Percentiles rank a stretch among this genome's conserved stretches.
phyloP scores from a whole-genome alignment of 2,329 filamentous ascomycete genomes.

The Teratosphaeriaceae sp. region DNA sequence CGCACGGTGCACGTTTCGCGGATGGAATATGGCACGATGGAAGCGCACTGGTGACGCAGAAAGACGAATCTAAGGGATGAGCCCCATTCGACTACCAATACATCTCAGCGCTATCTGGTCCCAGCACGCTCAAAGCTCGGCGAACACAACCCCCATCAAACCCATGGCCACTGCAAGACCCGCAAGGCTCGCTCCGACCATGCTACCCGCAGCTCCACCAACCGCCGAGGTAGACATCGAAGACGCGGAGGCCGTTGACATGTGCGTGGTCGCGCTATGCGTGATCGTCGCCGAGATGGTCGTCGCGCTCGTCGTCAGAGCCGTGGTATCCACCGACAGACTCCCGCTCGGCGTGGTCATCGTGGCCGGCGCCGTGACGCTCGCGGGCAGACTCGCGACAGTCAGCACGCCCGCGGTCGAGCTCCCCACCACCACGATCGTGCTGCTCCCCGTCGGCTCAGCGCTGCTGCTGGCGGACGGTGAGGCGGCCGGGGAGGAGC shows the following conservation, averaged over 20 bases:
- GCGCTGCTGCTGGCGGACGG: not conserved
- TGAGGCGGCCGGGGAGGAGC: not conserved
- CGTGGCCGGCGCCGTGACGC: not conserved
- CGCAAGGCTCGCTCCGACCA: constrained; percentile 1
- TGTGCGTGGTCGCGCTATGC: constrained; percentile 2
- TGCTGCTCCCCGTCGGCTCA: not conserved
- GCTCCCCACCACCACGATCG: not conserved
- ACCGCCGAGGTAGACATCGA: not conserved
- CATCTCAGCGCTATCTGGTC: not conserved
- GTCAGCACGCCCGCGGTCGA: not conserved
- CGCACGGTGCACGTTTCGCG: no score
- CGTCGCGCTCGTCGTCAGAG: not conserved
- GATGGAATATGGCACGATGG: no score
- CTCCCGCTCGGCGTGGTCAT: not conserved
- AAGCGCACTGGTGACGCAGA: no score
- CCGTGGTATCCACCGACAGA: constrained; percentile 5
- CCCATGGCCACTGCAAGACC: constrained; percentile 5
- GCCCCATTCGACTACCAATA: no score
- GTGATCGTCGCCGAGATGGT: constrained; percentile 1
- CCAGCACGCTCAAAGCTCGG: constrained; percentile 5
- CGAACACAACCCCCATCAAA: constrained; percentile 5
- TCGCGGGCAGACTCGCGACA: not conserved
- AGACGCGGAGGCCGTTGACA: not conserved
- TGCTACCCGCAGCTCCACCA: not conserved
- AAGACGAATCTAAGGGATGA: no score